Evolutionary conservation across 257 asterid species (phyloP).

Genomic region (Fraxinus quadrangulata): DNA sequence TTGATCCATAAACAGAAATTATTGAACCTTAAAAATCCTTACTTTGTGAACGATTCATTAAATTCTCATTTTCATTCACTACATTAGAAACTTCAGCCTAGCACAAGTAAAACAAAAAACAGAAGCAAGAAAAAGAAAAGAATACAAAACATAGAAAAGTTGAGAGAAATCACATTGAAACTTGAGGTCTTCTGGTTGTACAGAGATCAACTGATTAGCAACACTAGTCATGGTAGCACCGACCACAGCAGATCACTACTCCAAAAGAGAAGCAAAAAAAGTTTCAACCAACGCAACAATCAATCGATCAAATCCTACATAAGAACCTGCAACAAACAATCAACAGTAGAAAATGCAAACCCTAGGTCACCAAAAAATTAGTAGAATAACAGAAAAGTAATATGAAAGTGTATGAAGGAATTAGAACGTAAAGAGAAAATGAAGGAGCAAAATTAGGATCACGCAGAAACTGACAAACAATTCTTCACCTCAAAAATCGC

Average conservation of each 20-base stretch:
- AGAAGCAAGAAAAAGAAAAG: background rate
- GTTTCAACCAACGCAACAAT: background rate
- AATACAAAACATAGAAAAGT: background rate
- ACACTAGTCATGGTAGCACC: conserved; percentile 45
- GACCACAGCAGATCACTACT: conserved; percentile 28
- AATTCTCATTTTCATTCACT: background rate
- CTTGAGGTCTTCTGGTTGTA: conserved; percentile 70
- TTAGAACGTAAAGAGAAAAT: background rate
- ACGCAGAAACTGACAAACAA: background rate
- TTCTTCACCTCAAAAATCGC: background rate
- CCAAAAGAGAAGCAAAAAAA: background rate
- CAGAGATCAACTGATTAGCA: conserved; percentile 54
- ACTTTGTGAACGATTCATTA: background rate
- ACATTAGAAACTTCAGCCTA: background rate
- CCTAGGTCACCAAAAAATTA: background rate
- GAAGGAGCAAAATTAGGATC: conserved; percentile 3
- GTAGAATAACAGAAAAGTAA: background rate
- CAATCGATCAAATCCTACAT: conserved; percentile 5
- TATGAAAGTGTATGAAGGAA: background rate
- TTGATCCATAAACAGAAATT: background rate
- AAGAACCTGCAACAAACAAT: conserved; percentile 1
- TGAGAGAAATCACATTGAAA: conserved; percentile 54
- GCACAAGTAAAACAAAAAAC: background rate
- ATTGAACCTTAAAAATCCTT: background rate
- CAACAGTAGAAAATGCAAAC: background rate